Percentiles rank a stretch among this genome's conserved stretches.
These are phyloP conservation scores for Neophaeococcomyces mojaviensis DNA, from an alignment of 2,329 filamentous ascomycete species.

Conservation along the genomic window DNA sequence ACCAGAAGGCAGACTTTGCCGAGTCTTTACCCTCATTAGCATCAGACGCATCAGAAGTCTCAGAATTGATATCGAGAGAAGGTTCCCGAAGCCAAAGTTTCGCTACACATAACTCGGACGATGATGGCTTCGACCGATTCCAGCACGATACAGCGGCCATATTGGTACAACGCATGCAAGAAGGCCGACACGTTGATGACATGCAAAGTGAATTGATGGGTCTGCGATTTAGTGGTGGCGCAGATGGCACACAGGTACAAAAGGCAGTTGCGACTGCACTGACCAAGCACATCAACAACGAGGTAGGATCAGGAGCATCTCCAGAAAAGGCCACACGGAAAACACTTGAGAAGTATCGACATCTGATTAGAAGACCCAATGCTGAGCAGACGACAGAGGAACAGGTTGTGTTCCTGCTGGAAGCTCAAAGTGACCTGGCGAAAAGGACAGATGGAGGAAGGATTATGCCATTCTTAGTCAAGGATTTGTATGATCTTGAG, in stretches of 20 bases:
- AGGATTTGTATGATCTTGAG: slow-evolving; percentile 78
- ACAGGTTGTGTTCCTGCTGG: slow-evolving; percentile 76
- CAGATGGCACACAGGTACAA: slow-evolving; percentile 80
- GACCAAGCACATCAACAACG: slow-evolving; percentile 68
- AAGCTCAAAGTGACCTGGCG: slow-evolving; percentile 71
- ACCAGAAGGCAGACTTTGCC: slow-evolving; percentile 43
- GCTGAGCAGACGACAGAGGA: slow-evolving; percentile 54
- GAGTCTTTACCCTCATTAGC: slow-evolving; percentile 59
- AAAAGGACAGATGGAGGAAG: slow-evolving; percentile 56
- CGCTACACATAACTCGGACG: slow-evolving; percentile 62
- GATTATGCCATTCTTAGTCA: slow-evolving; percentile 69
- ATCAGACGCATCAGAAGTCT: slow-evolving; percentile 43
- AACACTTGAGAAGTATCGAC: slow-evolving; percentile 57
- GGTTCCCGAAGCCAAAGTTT: slow-evolving; percentile 63
- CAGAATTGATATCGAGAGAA: slow-evolving; percentile 23
- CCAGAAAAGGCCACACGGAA: slow-evolving; percentile 58
- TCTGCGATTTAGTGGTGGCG: slow-evolving; percentile 82
- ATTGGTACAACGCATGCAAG: slow-evolving; percentile 75
- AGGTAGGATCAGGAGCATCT: slow-evolving; percentile 53
- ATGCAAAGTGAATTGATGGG: slow-evolving; percentile 92
- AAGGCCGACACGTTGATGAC: slow-evolving; percentile 66
- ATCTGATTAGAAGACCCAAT: slow-evolving; percentile 52
- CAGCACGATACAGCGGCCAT: slow-evolving; percentile 80
- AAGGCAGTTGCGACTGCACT: slow-evolving; percentile 80
- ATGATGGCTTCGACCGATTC: slow-evolving; percentile 56